A percentile compares a stretch with the other conserved stretches of the same genome.
These are phyloP conservation scores for Exophiala mesophila DNA, from an alignment of 2,329 filamentous ascomycete genomes.

Conservation along the genomic window DNA sequence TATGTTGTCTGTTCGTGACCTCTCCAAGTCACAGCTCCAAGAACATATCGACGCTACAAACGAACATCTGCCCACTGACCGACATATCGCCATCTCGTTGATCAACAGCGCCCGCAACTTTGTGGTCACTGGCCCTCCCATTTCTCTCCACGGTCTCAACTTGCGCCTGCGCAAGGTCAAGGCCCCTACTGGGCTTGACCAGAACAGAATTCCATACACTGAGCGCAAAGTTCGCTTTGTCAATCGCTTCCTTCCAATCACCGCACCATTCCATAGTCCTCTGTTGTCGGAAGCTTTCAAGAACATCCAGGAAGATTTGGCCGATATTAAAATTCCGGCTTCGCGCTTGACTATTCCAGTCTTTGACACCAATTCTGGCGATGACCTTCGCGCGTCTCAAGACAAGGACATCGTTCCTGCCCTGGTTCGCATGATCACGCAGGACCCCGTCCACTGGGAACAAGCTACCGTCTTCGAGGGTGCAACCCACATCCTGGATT, in stretches of 20 bases:
- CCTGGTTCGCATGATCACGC: slow-evolving; percentile 87
- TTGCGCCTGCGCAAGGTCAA: slow-evolving; percentile 93
- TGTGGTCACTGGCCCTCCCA: slow-evolving; percentile 91
- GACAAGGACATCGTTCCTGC: slow-evolving; percentile 77
- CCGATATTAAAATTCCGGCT: slow-evolving; percentile 70
- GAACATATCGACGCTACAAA: slow-evolving; percentile 97
- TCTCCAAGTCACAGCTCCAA: slow-evolving; percentile 82
- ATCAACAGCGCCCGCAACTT: slow-evolving; percentile 96
- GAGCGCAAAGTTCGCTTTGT: slow-evolving; percentile 95
- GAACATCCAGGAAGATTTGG: slow-evolving; percentile 81
- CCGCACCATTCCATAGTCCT: slow-evolving; percentile 95
- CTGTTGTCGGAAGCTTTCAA: slow-evolving; percentile 79
- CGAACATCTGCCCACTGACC: slow-evolving; percentile 85
- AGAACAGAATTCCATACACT: slow-evolving; percentile 88
- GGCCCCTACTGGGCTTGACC: slow-evolving; percentile 93
- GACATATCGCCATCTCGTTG: slow-evolving; percentile 91
- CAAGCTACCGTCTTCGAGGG: slow-evolving; percentile 83
- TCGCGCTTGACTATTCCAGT: slow-evolving; percentile 75
- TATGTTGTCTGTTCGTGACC: slow-evolving; percentile 95
- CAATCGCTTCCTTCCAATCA: slow-evolving; percentile 95
- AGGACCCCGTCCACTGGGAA: slow-evolving; percentile 94
- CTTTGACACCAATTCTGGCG: slow-evolving; percentile 82
- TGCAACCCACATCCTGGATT: slow-evolving; percentile 92
- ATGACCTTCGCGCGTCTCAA: slow-evolving; percentile 69
- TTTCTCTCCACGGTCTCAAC: slow-evolving; percentile 94